Evolutionary conservation across 768 basidiomycete species (phyloP), one percentile per base, ranked within the genome.

Genomic region (Pisolithus orientalis): DNA sequence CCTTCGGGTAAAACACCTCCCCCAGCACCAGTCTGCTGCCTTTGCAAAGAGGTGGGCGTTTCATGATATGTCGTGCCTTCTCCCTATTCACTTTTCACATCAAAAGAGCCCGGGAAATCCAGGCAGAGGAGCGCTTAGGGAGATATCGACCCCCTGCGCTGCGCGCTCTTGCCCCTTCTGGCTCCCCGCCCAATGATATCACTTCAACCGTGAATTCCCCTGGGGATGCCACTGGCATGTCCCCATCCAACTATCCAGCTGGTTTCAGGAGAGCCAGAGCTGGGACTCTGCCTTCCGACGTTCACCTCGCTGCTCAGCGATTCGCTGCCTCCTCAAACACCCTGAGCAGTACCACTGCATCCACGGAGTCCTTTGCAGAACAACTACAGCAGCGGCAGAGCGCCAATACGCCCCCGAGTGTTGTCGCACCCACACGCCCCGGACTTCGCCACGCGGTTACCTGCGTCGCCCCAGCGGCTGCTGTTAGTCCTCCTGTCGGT

Each of bases 211-310:
- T 77, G 64, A 72, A 77, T 60, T 79, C 82, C 44, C 74, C 80
- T 50, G 76, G 73, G 62, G 85, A 87, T 70, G 72, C 72, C 61
- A 68, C 77, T 57, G 67, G 75, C 54, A 63, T 85, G 64, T 82
- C 88, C 61, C 77, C 85, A 57, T 83, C 84, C 67, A 87, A 83
- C 72, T 89, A 82, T 68, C 87, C 90, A 55, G 77, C 87, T 51
- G 89, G 90, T 55, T 95, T 93, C 69, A 83, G 91, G 74, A 84
- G 94, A 77, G 91, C 93, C 65, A 85, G 94, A 84, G 95, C 94
- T 59, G 95, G 94, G 53, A 97, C 94, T 77, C 82, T 97, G 64
- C 94, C 94, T 72, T 95, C 94, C 60, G 94, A 94, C 68, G 86
- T 95, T 49, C 86, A 88, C 64, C 84, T 92, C 60, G 88, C 87